phyloP scores from a whole-genome alignment of 495 filamentous ascomycete genomes.

The Aspergillus wentii region DNA sequence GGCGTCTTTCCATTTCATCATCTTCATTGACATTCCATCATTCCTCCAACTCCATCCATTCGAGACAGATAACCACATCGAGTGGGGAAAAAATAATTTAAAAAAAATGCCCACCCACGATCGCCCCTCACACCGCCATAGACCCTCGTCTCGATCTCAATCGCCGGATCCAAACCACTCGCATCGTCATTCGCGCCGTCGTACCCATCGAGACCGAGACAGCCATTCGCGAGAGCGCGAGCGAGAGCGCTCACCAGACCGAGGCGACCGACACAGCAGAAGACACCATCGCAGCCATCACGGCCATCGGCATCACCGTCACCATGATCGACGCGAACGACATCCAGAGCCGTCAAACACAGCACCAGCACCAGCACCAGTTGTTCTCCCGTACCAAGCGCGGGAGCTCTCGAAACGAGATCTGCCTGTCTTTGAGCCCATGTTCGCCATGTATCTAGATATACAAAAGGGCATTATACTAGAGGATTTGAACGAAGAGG shows the following conservation, averaged over 20 bases:
- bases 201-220: slow-evolving; percentile 4
- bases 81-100: neutral
- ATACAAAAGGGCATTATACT: slow-evolving; percentile 76
- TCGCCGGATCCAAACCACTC: no score
- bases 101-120: slow-evolving; percentile 20
- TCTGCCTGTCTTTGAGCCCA: slow-evolving; percentile 53
- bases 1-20: neutral
- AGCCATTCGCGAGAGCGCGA: slow-evolving; percentile 11
- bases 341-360: slow-evolving; percentile 9
- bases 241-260: slow-evolving; percentile 19
- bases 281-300: slow-evolving; percentile 19
- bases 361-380: slow-evolving; percentile 11
- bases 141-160: no score
- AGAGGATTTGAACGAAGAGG: slow-evolving; percentile 58
- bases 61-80: neutral
- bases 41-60: neutral
- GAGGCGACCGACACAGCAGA: slow-evolving; percentile 4
- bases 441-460: slow-evolving; percentile 85
- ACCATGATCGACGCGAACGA: slow-evolving; percentile 10
- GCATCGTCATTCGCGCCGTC: no score
- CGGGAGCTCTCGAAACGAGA: slow-evolving; percentile 62
- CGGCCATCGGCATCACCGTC: slow-evolving; percentile 23
- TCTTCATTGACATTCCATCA: neutral
- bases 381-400: slow-evolving; percentile 61
- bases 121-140: slow-evolving; percentile 9